A percentile compares a stretch with the other conserved stretches of the same genome.
phyloP scores from a whole-genome alignment of 2,329 filamentous ascomycete species.

The Monascus ruber region DNA sequence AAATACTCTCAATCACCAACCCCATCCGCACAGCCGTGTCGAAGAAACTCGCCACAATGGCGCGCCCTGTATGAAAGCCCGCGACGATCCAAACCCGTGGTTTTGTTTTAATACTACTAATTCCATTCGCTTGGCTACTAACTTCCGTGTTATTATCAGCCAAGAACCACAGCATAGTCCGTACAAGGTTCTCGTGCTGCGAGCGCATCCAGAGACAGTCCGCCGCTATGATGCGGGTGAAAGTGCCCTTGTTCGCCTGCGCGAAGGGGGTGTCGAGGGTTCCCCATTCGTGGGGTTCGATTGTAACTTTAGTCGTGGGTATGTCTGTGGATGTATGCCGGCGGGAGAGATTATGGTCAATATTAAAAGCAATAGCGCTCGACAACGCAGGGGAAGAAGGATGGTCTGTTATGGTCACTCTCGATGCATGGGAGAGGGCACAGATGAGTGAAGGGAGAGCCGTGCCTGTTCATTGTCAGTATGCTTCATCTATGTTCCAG shows the following conservation, averaged over 20 bases:
- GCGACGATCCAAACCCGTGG: slow-evolving; percentile 40
- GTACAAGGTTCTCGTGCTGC: slow-evolving; percentile 45
- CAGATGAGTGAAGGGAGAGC: slow-evolving; percentile 31
- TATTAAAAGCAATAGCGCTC: slow-evolving; percentile 36
- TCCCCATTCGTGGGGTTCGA: slow-evolving; percentile 48
- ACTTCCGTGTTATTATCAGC: slow-evolving; percentile 16
- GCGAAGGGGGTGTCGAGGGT: slow-evolving; percentile 32
- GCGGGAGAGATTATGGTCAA: slow-evolving; percentile 33
- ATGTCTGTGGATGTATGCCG: background rate
- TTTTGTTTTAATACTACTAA: slow-evolving; percentile 38
- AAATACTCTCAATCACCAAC: slow-evolving; percentile 42
- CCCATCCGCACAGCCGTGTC: slow-evolving; percentile 33
- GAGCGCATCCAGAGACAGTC: slow-evolving; percentile 51
- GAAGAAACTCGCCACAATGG: slow-evolving; percentile 46
- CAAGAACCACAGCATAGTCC: slow-evolving; percentile 47
- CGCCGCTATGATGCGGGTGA: slow-evolving; percentile 46
- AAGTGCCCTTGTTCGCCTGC: slow-evolving; percentile 25
- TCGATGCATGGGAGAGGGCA: slow-evolving; percentile 23
- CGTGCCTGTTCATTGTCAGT: slow-evolving; percentile 17
- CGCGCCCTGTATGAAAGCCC: slow-evolving; percentile 49
- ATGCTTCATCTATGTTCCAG: too few relatives aligned
- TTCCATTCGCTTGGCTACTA: background rate
- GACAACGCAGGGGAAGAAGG: slow-evolving; percentile 31
- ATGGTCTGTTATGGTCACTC: slow-evolving; percentile 42
- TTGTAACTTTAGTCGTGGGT: slow-evolving; percentile 11